These are phyloP conservation scores for Tylopilus sp. DNA, from an alignment of 768 basidiomycete genomes.

Conservation along the genomic window DNA sequence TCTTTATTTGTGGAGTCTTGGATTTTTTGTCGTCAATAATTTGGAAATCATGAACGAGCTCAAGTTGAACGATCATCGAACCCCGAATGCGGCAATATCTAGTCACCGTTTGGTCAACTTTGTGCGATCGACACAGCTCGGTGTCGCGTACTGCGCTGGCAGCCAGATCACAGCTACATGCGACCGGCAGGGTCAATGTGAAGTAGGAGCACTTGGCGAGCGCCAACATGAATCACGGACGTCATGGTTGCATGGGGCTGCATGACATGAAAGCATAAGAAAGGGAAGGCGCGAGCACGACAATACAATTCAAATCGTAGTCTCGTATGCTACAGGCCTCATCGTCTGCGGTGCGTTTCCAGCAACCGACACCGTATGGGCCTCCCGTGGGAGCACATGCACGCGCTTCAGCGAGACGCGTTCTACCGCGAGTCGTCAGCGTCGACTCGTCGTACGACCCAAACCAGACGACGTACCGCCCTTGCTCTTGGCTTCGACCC, in stretches of 20 bases:
- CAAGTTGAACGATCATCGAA: no score
- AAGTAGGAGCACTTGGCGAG: background rate
- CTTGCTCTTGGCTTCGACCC: constrained; percentile 83
- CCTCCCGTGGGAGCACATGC: constrained; percentile 77
- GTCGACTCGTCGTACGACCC: background rate
- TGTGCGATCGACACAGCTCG: no score
- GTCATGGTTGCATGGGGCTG: constrained; percentile 22
- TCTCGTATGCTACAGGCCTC: constrained; percentile 91
- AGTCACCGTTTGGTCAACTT: no score
- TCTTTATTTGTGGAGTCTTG: no score
- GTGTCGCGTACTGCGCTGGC: no score
- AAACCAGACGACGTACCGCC: constrained; percentile 55
- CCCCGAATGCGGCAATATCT: no score
- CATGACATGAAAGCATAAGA: constrained; percentile 17
- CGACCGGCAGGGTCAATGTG: no score
- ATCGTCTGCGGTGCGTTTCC: constrained; percentile 92
- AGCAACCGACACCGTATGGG: constrained; percentile 65
- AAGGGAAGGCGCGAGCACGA: background rate
- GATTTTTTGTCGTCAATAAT: no score
- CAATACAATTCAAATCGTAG: constrained; percentile 69
- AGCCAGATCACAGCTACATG: no score
- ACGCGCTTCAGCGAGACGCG: constrained; percentile 82
- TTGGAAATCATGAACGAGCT: no score
- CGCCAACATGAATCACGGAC: background rate
- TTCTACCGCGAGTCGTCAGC: constrained; percentile 41